Base-by-base conservation (phyloP, 2,329 filamentous ascomycete genomes). In the Xylariaceae sp. region DNA sequence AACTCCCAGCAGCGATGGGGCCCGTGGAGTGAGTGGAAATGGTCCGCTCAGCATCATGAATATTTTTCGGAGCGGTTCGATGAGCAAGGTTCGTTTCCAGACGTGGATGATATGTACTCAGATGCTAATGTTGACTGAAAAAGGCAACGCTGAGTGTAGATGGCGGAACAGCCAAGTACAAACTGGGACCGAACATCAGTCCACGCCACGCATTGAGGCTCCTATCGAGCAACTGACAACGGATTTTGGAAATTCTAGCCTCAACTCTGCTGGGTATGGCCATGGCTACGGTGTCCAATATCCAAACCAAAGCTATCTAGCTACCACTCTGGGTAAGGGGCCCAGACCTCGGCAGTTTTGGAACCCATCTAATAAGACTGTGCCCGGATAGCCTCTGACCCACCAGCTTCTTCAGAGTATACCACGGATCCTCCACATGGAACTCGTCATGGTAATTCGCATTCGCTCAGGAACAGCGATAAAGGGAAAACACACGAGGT, bases 21-120 rank as follows among this genome's bases (percentile, higher is more conserved):
- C 39, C 18, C 50, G 44, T 68, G 68, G 67, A 70, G 66, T 58
- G 64, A 66, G 10, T 67, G 63, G 62, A 68, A 65, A 62, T 70
- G 65, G 65, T 62, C 68, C 49, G 60, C 65, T 30, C 50, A 58
- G 51, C 60, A 65, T 53, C 51, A 62, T 42, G 62, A 62, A 45
- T 70, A 58, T 50, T 70, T 68, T 62, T 23, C 42, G 50, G 63
- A 66, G 50, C 66, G 66, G 58, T 49, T 56, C 61, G 66, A 65
- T 54, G 58, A 60, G 49, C 63, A 68, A 59, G 69, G 69, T 71
- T 64, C 54, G 68, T 67, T 53, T 45, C 42, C 53, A 15, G 34
- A 51, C 42, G 42, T 53, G 52, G 44, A 49, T 49, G 4, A 45
- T 51, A 45, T 50, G 50, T 48, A 42, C 34, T 39, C 35, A 15